Percentiles rank a stretch among this genome's conserved stretches.
These are phyloP conservation scores for Spinacia oleracea DNA, from an alignment of 179 eudicot species.

Conservation along the genomic window DNA sequence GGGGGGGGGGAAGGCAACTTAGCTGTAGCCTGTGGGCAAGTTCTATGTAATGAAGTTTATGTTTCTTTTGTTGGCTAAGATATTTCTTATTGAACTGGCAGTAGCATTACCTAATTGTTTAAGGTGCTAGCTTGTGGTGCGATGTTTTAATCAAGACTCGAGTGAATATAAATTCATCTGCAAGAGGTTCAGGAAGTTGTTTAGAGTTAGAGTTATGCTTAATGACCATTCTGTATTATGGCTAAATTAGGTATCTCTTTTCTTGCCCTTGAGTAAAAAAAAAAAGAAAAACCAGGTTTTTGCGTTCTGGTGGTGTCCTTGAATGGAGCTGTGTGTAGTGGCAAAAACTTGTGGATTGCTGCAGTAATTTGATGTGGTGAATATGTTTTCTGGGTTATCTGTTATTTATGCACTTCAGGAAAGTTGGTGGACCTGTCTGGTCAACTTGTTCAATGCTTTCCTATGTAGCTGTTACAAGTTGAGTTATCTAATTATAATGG, in stretches of 20 bases:
- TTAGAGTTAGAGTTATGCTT: neutral
- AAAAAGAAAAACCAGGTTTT: neutral
- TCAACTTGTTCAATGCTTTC: neutral
- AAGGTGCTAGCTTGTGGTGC: neutral
- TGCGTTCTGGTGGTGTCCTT: neutral
- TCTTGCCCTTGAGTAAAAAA: neutral
- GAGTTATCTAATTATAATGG: neutral
- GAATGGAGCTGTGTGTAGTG: neutral
- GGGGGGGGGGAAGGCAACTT: neutral
- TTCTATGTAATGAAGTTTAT: neutral
- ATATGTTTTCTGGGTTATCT: neutral
- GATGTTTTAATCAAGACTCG: neutral
- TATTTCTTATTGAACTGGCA: neutral
- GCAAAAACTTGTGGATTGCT: neutral
- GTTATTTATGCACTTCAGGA: neutral
- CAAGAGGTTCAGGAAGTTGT: neutral
- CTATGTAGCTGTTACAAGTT: neutral
- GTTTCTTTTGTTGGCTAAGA: neutral
- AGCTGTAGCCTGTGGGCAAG: neutral
- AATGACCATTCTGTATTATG: neutral
- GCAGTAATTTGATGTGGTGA: neutral
- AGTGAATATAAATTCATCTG: neutral
- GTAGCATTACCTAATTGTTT: neutral
- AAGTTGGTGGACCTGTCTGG: neutral
- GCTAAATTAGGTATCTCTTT: neutral